Base-by-base conservation (phyloP, 140 eudicot genomes). In the Oenanthe javanica region DNA sequence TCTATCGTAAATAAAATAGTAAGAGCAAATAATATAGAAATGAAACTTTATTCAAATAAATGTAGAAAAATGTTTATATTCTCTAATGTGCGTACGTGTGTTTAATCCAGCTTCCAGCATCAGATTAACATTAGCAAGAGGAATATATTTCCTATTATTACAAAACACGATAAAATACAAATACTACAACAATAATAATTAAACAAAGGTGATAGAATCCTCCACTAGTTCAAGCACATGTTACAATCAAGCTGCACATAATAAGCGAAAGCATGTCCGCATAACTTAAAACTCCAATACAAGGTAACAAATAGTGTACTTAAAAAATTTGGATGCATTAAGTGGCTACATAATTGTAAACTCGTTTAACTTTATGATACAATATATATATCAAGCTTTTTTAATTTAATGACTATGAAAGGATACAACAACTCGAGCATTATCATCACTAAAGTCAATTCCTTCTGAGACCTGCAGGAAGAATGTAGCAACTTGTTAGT, bases 401-500 rank as follows among this genome's bases (percentile, higher is more conserved):
- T 13, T 9, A 14, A 67, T 36, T 11, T 75, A 21, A 83, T 19
- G 27, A 50, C 76, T 78, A 79, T 49, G n/a, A 79, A 90, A 92
- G 96, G 97, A 95, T 92, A 95, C 99, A 84, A 95, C 97, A 73
- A 86, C 92, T 83, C 97, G 90, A 83, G 99, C 99, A 87, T 89
- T 86, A 15, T 95, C 99, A 85, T 95, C 99, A 1, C 97, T 88
- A 85, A 95, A 92, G 86, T 95, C 97, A 76, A 95, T 92, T 82
- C 99, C 99, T 90, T 95, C 99, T 0, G 99, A 95, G 69, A 92
- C 96, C 99, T 95, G 87, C 80, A 87, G 76, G 77, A 45, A 83
- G 82, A 73, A 85, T 12, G 77, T 80, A 67, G 12, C 46, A 31
- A 36, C 43, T 66, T 61, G 14, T 66, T 66, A 66, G 13, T 31